Evolutionary conservation across 2,329 filamentous ascomycete genomes (phyloP), one percentile per base, ranked within the genome.

Genomic region (Pseudogymnoascus sp.): DNA sequence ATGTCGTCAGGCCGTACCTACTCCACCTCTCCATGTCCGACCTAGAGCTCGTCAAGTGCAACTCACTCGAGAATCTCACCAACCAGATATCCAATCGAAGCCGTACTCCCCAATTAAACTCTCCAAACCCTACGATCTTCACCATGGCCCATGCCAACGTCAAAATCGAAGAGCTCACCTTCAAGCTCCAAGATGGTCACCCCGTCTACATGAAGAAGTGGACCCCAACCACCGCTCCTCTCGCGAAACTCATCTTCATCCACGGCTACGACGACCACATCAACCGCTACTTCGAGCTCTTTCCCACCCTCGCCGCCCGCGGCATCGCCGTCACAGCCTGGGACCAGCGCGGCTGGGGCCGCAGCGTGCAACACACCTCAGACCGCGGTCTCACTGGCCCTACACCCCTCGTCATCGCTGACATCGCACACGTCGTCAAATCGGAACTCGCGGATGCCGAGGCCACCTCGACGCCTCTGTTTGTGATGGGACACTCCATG

Each of bases 211-310:
- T 60, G 57, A 35, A 60, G 35, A 60, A 60, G 21, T 60, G 35
- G 31, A 11, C 28, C 6, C 57, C 57, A 21, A 21, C 57, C 28
- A 3, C 28, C 17, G 21, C 69, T 2, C 63, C 70, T 63, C 83
- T 82, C 70, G 92, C 92, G 36, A 89, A 89, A 68, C 75, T 96
- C 60, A 80, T 95, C 70, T 89, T 96, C 76, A 78, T 97, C 67
- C 93, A 97, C 77, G 93, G 93, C 71, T 97, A 93, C 80, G 91
- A 86, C 74, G 93, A 96, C 76, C 91, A 96, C 75, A 79, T 89
- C 74, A 86, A 89, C 75, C 84, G 86, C 64, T 96, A 96, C 78
- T 83, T 86, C 72, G 81, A 82, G 63, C 83, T 96, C 71, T 93
- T 95, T 76, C 82, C 86, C 5, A 78, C 77, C 13, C 82, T 97